These are phyloP conservation scores for Geosiphon pyriformis DNA, from an alignment of 192 early-diverging fungal genomes.

Conservation along the genomic window DNA sequence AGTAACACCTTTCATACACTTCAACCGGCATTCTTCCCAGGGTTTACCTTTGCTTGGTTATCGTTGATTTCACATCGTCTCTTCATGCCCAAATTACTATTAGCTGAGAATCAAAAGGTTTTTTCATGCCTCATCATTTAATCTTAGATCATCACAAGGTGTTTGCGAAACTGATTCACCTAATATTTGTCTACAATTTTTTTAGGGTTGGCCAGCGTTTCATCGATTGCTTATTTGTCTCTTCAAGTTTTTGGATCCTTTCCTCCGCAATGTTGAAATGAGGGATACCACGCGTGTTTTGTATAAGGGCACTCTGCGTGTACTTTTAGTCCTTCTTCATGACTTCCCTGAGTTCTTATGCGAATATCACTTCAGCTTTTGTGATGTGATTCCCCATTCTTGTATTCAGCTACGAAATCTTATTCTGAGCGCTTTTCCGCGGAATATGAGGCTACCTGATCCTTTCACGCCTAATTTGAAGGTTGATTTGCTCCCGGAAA, in stretches of 20 bases:
- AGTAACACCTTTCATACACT: conserved; percentile 78
- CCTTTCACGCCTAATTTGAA: conserved; percentile 94
- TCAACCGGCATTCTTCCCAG: conserved; percentile 81
- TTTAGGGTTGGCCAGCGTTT: conserved; percentile 78
- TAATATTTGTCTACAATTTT: conserved; percentile 3
- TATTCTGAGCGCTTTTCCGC: conserved; percentile 93
- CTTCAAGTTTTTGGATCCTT: conserved; percentile 84
- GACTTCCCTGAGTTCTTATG: conserved; percentile 98
- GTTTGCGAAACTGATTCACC: neutral
- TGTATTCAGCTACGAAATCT: conserved; percentile 96
- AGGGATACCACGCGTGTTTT: conserved; percentile 72
- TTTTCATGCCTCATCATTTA: neutral
- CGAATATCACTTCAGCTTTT: conserved; percentile 85
- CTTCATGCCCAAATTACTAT: conserved; percentile 84
- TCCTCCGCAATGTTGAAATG: conserved; percentile 65
- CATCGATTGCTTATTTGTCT: conserved; percentile 77
- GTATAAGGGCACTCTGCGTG: conserved; percentile 85
- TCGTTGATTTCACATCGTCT: conserved; percentile 88
- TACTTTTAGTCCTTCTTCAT: conserved; percentile 87
- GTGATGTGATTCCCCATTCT: conserved; percentile 81
- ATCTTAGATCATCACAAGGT: neutral
- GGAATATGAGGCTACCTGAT: conserved; percentile 92
- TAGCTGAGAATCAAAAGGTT: conserved; percentile 70
- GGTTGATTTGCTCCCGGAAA: conserved; percentile 86
- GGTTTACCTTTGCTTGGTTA: conserved; percentile 92